Base-by-base conservation (phyloP, 2,329 filamentous ascomycete species). In the Mycosphaerella arachidis region DNA sequence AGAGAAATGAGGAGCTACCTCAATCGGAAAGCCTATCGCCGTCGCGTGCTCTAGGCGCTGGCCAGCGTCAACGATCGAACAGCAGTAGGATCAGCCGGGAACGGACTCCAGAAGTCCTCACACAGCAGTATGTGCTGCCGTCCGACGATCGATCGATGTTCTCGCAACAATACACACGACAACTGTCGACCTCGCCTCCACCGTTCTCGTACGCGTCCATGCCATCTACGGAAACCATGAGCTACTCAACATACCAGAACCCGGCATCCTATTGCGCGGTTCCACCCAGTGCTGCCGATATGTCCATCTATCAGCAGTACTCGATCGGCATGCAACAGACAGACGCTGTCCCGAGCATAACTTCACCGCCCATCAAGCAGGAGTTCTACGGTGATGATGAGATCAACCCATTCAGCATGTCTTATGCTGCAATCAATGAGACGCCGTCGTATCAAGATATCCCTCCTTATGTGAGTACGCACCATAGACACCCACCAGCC, bases 161-260 rank as follows among this genome's bases (percentile, higher is more conserved):
- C 75, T 76, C 80, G 33, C 79, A 83, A 58, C 86, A 87, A 71
- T 86, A 86, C 71, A 85, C 85, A 56, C 83, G 88, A 59, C 86
- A 89, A 67, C 79, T 87, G 58, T 90, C 88, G 40, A 84, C 86
- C 72, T 89, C 87, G 58, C 89, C 89, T 56, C 87, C 88, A 58
- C 84, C 88, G 54, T 87, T 88, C 70, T 77, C 65, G 10, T 90
- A 89, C 77, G 82, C 85, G 56, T 75, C 84, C n/a, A 89, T 90
- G 70, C 82, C 85, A 46, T 83, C 86, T 6, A 61, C 61, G 24
- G 87, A 90, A 63, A 84, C 86, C 71, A 79, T 86, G 66, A 77
- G 84, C 63, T 82, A 89, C 69, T 58, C 66, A 2, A 60, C 65
- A 18, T 73, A 71, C 46, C 57, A 63, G 4, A 59, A 67, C 20